Base-by-base conservation (phyloP, 1,139 yeast species). In the Magnusiomyces tetraspermus region DNA sequence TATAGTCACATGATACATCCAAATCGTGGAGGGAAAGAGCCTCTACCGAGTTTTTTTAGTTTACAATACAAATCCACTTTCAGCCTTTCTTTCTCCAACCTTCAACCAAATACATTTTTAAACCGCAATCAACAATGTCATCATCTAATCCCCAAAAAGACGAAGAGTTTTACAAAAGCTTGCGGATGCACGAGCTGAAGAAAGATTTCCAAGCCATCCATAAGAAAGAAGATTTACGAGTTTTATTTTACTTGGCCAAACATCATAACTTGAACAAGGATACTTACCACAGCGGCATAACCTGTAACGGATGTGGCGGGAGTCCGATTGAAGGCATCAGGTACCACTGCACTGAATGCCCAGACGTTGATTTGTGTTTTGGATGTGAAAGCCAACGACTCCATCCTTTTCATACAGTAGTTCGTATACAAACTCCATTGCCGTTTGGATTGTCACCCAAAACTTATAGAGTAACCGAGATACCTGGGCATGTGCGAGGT, bases 281-380 rank as follows among this genome's bases (percentile, higher is more conserved):
- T 11, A 55, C 55, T 31, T 57, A 62, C 26, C 68, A 66, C 46
- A 60, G 66, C 15, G 70, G 69, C 1, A 62, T 66, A 17, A 58
- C 61, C 46, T 66, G 70, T 48, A 62, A 64, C 48, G 41, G 53
- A 3, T 66, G 70, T 53, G 67, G 68, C 5, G 56, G 53, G 51
- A 58, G 65, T 43, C 70, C 70, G 13, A 64, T 66, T 30, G 50
- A 55, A 26, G 70, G 71, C 13, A 51, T 52, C 10, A 54, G 71
- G 21, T 66, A 58, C 50, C 63, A 61, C 36, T 67, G 71, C 52
- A 57, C 61, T 8, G 63, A 65, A 41, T 67, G 71, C 52, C 63
- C 56, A 2, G 70, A 67, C 50, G 61, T 61, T 38, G 71, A 67
- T 52, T 51, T 67, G 28, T 67, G 71, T 51, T 62, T 61, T 45